A percentile compares a stretch with the other conserved stretches of the same genome.
phyloP scores from a whole-genome alignment of 176 grass and related monocot species.

The Triticum urartu region DNA sequence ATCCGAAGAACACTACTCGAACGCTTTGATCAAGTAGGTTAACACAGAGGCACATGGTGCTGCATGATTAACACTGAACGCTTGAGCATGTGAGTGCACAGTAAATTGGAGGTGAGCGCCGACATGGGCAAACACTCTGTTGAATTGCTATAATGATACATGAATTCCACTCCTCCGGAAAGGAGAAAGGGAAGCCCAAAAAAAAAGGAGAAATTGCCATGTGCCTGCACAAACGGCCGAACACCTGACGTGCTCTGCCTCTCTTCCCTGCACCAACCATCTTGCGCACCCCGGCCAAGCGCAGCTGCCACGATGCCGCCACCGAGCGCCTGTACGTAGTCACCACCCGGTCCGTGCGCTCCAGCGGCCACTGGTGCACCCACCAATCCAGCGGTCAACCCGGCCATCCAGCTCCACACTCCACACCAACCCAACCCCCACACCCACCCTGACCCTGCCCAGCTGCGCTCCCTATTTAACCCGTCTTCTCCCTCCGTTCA shows the following conservation, averaged over 20 bases:
- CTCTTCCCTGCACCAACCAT: neutral
- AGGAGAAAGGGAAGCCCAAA: neutral
- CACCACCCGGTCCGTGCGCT: neutral
- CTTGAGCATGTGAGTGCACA: neutral
- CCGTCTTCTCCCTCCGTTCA: neutral
- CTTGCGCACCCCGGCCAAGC: neutral
- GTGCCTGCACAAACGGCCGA: neutral
- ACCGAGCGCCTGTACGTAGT: neutral
- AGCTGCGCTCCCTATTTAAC: conserved; percentile 59
- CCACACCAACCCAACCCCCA: conserved; percentile 11
- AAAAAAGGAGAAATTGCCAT: neutral
- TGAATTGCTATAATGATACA: no score
- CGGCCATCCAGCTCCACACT: neutral
- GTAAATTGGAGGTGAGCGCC: neutral
- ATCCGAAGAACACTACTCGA: no score
- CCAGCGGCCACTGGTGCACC: neutral
- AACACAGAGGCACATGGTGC: neutral
- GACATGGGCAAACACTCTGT: no score
- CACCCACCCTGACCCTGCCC: neutral
- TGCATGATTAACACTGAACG: neutral
- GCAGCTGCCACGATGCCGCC: neutral
- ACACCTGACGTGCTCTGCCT: neutral
- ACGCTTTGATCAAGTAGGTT: neutral
- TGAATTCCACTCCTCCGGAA: no score
- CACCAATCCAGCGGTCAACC: neutral